Percentiles rank a stretch among this genome's conserved stretches.
These are phyloP conservation scores for Phialophora verrucosa DNA, from an alignment of 2,329 filamentous ascomycete species.

Conservation along the genomic window DNA sequence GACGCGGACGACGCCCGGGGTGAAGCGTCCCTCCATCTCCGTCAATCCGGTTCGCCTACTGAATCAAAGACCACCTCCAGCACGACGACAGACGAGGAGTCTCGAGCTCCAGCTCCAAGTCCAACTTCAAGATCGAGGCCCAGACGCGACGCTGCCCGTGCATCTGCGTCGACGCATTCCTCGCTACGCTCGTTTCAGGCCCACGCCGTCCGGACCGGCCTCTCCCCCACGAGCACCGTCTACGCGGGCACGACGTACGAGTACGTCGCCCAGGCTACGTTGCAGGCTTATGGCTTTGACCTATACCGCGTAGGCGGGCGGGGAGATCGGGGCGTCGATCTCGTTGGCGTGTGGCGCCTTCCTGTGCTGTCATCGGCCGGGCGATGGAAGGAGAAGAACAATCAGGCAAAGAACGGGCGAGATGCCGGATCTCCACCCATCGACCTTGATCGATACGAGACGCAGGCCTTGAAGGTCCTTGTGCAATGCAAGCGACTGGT, in stretches of 20 bases:
- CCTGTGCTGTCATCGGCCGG: slow-evolving; percentile 37
- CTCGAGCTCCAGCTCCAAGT: background rate
- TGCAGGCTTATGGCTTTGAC: slow-evolving; percentile 49
- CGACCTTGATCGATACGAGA: slow-evolving; percentile 23
- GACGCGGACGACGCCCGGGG: background rate
- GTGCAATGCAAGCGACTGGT: slow-evolving; percentile 56
- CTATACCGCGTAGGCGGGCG: slow-evolving; percentile 54
- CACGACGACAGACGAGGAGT: background rate
- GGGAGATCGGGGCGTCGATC: slow-evolving; percentile 54
- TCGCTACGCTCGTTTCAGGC: slow-evolving; percentile 49
- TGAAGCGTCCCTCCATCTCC: background rate
- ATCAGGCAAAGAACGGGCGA: no score
- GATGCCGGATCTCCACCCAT: background rate
- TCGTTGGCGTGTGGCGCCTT: slow-evolving; percentile 53
- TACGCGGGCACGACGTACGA: slow-evolving; percentile 56
- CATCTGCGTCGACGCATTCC: slow-evolving; percentile 21
- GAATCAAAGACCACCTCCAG: background rate
- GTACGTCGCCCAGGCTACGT: slow-evolving; percentile 50
- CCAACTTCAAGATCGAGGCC: background rate
- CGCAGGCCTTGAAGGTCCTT: slow-evolving; percentile 48
- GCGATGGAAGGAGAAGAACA: slow-evolving; percentile 15
- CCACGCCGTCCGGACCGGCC: slow-evolving; percentile 47
- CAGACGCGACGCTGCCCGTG: slow-evolving; percentile 4
- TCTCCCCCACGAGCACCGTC: slow-evolving; percentile 47
- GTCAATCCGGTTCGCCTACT: background rate